Percentiles rank a stretch among this genome's conserved stretches.
Conservation (phyloP, 768 basidiomycete genomes). For the Ephemerocybe angulata region DNA sequence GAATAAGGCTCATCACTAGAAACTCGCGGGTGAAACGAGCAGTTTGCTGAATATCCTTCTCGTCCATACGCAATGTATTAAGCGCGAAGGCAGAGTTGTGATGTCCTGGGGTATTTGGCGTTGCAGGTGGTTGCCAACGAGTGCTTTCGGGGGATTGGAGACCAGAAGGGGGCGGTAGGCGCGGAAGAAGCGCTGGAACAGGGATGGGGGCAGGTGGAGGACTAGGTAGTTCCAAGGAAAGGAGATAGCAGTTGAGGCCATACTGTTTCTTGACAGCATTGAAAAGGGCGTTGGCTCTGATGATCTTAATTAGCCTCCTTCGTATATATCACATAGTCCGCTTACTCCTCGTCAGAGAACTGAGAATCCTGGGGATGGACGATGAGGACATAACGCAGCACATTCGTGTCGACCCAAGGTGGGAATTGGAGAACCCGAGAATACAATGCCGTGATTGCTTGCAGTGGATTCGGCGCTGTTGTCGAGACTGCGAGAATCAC, state of each 20-base stretch:
- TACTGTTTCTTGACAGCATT: constrained; percentile 88
- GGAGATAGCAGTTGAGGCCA: constrained; percentile 72
- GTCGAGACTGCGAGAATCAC: constrained; percentile 84
- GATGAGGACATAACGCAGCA: constrained; percentile 72
- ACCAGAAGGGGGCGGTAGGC: constrained; percentile 53
- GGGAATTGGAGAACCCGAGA: constrained; percentile 65
- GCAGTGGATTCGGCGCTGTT: constrained; percentile 74
- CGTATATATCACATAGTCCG: constrained; percentile 17
- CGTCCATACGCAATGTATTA: constrained; percentile 53
- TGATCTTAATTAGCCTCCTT: constrained; percentile 1
- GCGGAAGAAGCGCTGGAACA: constrained; percentile 61
- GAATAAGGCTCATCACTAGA: constrained; percentile 81
- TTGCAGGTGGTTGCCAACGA: constrained; percentile 13
- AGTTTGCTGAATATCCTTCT: constrained; percentile 71
- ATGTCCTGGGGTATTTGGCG: constrained; percentile 18
- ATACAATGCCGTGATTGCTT: constrained; percentile 74
- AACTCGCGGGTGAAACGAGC: constrained; percentile 84
- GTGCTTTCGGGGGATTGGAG: constrained; percentile 27
- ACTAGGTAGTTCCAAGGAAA: constrained; percentile 57
- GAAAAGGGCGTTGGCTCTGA: constrained; percentile 71
- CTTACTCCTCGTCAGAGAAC: constrained; percentile 78
- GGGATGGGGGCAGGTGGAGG: constrained; percentile 65
- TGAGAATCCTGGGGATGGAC: constrained; percentile 68
- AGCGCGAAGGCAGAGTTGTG: constrained; percentile 24
- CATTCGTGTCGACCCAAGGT: constrained; percentile 73